Evolutionary conservation across 805 yeast species (phyloP), one percentile per base, ranked within the genome.

Genomic region (Metschnikowia peoriensis): DNA sequence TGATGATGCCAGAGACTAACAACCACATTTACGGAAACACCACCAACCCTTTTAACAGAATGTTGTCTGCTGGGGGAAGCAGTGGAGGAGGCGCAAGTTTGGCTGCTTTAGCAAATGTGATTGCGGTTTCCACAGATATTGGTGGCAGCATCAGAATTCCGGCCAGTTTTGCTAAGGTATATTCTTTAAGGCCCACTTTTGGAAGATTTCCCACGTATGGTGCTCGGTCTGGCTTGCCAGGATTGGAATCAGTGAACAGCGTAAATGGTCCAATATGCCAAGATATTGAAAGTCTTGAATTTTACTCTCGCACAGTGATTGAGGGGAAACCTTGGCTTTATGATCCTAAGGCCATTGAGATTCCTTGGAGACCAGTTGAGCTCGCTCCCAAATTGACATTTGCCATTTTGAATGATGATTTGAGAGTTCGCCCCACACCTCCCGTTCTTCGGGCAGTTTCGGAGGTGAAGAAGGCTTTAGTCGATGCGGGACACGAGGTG

Each of bases 121-220:
- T 80, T 35, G 86, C 86, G 17, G 62, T 83, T 44, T 86, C 86
- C 14, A 73, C 79, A 12, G 85, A 81, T 58, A 76, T 79, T 48
- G 84, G 83, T 29, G 84, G 85, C 11, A 68, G 76, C 14, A 69
- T 80, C 37, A 67, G 84, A 49, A 70, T 71, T 41, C 84, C 85
- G 0, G 75, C 82, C 8, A 66, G 76, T 29, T 69, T 66, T 54
- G 70, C 71, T 41, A 73, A 75, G 44, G 51, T 74, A 35, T 80
- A 68, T 60, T 73, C 77, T 1, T 55, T 80, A 44, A 72, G 71
- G 56, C 81, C 83, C 1, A 65, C 80, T 4, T 68, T 71, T 56
- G 76, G 78, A n/a, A 58, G 83, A 55, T 65, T 78, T 49, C 78
- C 79, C 4, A 67, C 69, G 28, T 62, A 58, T 15, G 73, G 73